Evolutionary conservation across 163 green algal genomes (phyloP).

Genomic region (Chlorella variabilis): DNA sequence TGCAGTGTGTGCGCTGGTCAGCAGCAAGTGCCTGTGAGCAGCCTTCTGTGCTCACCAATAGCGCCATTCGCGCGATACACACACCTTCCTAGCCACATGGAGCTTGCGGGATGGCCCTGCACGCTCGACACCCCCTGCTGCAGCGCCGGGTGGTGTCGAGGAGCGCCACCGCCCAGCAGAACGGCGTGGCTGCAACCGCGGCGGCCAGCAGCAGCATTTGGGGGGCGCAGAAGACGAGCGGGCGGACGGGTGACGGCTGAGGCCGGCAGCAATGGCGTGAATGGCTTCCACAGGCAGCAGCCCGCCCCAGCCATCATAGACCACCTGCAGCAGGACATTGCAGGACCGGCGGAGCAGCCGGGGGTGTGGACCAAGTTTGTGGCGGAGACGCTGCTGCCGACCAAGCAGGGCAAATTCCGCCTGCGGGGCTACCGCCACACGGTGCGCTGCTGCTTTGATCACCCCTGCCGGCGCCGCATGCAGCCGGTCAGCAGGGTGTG

Average conservation of each 20-base stretch:
- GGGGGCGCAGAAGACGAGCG: neutral
- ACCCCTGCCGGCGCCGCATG: no score
- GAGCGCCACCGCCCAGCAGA: neutral
- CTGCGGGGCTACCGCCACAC: constrained; percentile 92
- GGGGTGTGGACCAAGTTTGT: constrained; percentile 80
- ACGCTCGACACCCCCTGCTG: neutral
- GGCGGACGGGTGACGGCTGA: neutral
- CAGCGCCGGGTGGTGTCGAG: neutral
- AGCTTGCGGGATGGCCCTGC: neutral
- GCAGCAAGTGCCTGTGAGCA: no score
- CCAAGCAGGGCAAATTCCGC: constrained; percentile 82
- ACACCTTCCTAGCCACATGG: neutral
- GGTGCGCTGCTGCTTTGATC: constrained; percentile 69
- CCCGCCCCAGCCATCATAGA: neutral
- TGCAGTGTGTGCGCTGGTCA: no score
- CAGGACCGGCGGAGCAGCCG: neutral
- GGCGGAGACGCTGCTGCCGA: constrained; percentile 93
- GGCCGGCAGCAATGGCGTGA: constrained; percentile 5
- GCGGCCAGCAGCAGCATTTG: neutral
- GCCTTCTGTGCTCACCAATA: no score
- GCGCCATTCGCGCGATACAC: no score
- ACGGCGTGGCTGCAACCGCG: neutral
- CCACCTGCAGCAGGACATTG: neutral
- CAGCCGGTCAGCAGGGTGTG: no score
- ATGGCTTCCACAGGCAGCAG: neutral